A percentile compares a stretch with the other conserved stretches of the same genome.
phyloP scores from a whole-genome alignment of 768 basidiomycete species.

The Psilocybe azurescens region DNA sequence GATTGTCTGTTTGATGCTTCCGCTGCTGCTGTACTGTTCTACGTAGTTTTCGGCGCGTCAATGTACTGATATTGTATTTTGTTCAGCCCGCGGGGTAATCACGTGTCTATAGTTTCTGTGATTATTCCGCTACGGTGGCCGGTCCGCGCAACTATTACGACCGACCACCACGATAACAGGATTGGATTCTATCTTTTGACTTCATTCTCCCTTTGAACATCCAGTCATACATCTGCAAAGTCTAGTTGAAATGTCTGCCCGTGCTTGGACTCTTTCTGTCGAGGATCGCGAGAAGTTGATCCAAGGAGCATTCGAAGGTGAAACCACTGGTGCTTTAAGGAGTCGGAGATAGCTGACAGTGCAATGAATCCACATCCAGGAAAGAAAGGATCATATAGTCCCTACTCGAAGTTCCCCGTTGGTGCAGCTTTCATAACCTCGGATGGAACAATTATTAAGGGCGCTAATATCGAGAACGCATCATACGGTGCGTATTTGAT shows the following conservation, averaged over 20 bases:
- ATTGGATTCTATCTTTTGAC: no score
- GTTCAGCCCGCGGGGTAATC: conserved; percentile 40
- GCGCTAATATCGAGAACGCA: conserved; percentile 94
- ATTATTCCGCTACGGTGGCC: not conserved
- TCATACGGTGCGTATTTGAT: conserved; percentile 70
- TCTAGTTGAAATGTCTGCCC: conserved; percentile 15
- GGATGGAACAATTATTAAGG: conserved; percentile 77
- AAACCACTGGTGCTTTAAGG: not conserved
- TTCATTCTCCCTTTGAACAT: not conserved
- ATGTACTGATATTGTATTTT: conserved; percentile 39
- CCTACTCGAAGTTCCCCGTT: conserved; percentile 92
- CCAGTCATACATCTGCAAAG: not conserved
- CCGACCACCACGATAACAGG: not conserved
- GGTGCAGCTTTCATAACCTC: conserved; percentile 83
- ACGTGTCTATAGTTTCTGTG: conserved; percentile 26
- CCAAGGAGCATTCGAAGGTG: conserved; percentile 64
- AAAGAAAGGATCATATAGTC: conserved; percentile 75
- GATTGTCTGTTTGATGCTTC: conserved; percentile 55
- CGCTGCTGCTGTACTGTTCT: conserved; percentile 39
- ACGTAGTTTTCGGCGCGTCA: not conserved
- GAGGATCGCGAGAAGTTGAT: conserved; percentile 57
- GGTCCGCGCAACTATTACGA: not conserved
- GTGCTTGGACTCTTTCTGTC: conserved; percentile 39
- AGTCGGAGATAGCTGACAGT: not conserved
- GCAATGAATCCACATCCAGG: conserved; percentile 40